Evolutionary conservation across 2,329 filamentous ascomycete species (phyloP), one percentile per base, ranked within the genome.

Genomic region (Ceratocystiopsis sp.): DNA sequence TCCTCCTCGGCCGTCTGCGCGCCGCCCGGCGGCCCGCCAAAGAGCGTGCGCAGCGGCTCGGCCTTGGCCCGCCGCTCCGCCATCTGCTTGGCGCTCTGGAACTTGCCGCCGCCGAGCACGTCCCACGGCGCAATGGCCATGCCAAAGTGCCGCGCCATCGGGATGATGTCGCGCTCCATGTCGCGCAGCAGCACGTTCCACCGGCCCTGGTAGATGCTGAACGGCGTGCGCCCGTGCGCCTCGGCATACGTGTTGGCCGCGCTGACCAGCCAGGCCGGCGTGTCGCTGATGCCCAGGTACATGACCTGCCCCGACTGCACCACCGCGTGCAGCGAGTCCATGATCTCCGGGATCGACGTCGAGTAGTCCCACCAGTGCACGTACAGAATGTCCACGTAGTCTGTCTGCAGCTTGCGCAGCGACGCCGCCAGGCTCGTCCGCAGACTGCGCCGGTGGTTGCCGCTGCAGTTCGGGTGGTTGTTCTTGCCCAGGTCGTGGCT

Each of bases 51-150:
- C 49, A 57, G 59, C 43, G 57, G 60, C 53, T 69, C 67, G 35
- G 62, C 64, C 1, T 42, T 34, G n/a, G 35, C 32, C 7, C 21
- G 35, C 21, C 47, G 47, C 9, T 15, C 49, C 44, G 59, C 57
- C 38, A 62, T 29, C 42, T 54, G 52, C 43, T 57, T 57, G 43
- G 54, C 52, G 15, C 61, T 59, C 55, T 69, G 64, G 56, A 71
- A 67, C 43, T 61, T 59, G 36, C 71, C 71, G 59, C 58, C 65
- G 16, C 71, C 72, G 7, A 77, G 58, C 0, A 67, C 69, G 41
- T 72, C 75, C 73, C 73, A 82, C 0, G 76, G 74, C 0, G 65
- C 59, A 4, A 78, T 49, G 18, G 61, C 76, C 75, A 66, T 64
- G 44, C 61, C 61, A 32, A 60, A 60, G 19, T 57, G 52, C 15